Conservation (phyloP, 768 basidiomycete genomes). For the Collybia sp. region DNA sequence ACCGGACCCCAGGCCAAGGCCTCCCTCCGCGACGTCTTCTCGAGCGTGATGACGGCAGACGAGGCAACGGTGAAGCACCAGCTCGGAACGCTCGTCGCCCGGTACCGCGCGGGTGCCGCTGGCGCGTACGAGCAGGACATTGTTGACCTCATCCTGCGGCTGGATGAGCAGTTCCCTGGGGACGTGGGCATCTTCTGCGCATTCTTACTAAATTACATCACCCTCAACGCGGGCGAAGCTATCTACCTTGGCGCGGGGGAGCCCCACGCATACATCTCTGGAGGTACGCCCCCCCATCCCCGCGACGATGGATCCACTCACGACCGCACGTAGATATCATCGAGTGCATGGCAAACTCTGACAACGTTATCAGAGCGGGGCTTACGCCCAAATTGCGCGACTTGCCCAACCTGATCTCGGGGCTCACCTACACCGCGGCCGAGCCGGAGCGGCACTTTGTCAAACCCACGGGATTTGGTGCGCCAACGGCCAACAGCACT, state of each 20-base stretch:
- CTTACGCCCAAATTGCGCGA: constrained; percentile 96
- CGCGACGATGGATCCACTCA: constrained; percentile 1
- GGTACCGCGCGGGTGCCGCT: constrained; percentile 50
- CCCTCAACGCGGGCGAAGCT: constrained; percentile 77
- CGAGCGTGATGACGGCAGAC: constrained; percentile 81
- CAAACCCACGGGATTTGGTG: constrained; percentile 44
- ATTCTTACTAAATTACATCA: constrained; percentile 84
- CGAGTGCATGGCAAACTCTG: constrained; percentile 98
- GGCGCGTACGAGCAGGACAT: constrained; percentile 38
- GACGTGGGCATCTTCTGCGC: constrained; percentile 94
- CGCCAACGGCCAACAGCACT: constrained; percentile 23
- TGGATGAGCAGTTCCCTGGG: constrained; percentile 77
- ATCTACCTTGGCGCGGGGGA: constrained; percentile 95
- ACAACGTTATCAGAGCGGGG: constrained; percentile 98
- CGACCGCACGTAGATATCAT: constrained; percentile 69
- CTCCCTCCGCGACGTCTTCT: constrained; percentile 73
- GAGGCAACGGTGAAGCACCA: constrained; percentile 43
- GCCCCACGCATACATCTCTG: constrained; percentile 93
- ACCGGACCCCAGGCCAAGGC: constrained; percentile 46
- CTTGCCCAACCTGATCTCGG: constrained; percentile 81
- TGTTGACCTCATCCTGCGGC: constrained; percentile 55
- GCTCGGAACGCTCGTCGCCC: constrained; percentile 50
- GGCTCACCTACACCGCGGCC: constrained; percentile 81
- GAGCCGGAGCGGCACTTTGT: constrained; percentile 69
- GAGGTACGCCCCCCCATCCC: constrained; percentile 50